A percentile compares a stretch with the other conserved stretches of the same genome.
These are phyloP conservation scores for Basidioascus undulatus DNA, from an alignment of 768 basidiomycete genomes.

Conservation along the genomic window DNA sequence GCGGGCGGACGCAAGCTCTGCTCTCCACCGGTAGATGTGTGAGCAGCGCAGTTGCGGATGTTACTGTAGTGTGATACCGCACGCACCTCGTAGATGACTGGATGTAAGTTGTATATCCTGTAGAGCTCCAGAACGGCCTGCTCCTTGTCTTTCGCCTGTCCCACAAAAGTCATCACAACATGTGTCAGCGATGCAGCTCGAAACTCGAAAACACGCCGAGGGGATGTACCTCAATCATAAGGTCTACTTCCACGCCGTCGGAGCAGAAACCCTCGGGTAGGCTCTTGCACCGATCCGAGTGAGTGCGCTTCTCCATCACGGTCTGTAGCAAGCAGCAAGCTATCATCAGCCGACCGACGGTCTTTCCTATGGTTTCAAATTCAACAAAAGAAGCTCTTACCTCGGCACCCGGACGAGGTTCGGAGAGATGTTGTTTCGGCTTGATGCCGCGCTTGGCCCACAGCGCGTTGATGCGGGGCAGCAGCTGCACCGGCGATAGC, in stretches of 20 bases:
- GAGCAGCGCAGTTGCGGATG: no score
- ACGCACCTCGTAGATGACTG: slow-evolving; percentile 28
- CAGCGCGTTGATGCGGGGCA: slow-evolving; percentile 46
- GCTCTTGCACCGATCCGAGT: slow-evolving; percentile 52
- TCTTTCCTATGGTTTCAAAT: no score
- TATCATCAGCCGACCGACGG: no score
- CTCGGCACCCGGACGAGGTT: slow-evolving; percentile 66
- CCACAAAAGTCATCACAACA: neutral
- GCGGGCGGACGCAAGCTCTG: slow-evolving; percentile 24
- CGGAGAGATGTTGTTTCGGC: slow-evolving; percentile 80
- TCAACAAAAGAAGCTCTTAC: no score
- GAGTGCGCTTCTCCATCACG: slow-evolving; percentile 65
- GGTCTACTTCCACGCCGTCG: slow-evolving; percentile 41
- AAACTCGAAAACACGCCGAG: neutral
- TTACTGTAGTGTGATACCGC: neutral
- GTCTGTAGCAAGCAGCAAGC: no score
- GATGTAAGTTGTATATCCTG: slow-evolving; percentile 44
- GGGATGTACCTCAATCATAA: slow-evolving; percentile 52
- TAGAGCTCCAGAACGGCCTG: slow-evolving; percentile 75
- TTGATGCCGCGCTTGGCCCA: slow-evolving; percentile 53
- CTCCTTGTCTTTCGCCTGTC: slow-evolving; percentile 61
- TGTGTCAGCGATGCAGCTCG: neutral
- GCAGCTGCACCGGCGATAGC: slow-evolving; percentile 35
- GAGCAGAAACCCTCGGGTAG: slow-evolving; percentile 40
- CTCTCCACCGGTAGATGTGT: slow-evolving; percentile 14